phyloP scores from a whole-genome alignment of 2,329 filamentous ascomycete species.

The Metarhizium humberi region DNA sequence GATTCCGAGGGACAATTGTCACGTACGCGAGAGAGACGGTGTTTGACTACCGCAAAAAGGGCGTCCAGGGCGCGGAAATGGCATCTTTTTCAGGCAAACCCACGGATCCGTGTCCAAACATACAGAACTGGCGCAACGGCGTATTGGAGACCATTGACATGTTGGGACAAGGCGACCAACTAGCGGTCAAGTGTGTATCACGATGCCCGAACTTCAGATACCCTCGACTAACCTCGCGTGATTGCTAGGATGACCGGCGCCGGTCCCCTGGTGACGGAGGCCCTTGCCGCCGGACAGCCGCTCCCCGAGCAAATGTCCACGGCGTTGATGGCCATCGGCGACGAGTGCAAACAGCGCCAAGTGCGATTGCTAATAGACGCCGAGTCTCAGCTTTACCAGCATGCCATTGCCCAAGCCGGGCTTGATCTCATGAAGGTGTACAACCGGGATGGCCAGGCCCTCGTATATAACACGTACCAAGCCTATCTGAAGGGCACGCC shows the following conservation, averaged over 20 bases:
- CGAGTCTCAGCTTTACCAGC: conserved; percentile 35
- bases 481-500: conserved; percentile 42
- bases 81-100: conserved; percentile 30
- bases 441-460: conserved; percentile 26
- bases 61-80: conserved; percentile 11
- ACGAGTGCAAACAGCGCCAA: conserved; percentile 25
- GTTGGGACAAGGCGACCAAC: conserved; percentile 23
- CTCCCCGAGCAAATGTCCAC: conserved; percentile 32
- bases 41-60: conserved; percentile 26
- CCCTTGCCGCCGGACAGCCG: conserved; percentile 22
- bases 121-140: conserved; percentile 27
- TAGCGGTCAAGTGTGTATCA: conserved; percentile 27
- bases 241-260: conserved; percentile 30
- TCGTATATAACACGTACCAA: conserved; percentile 45
- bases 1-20: conserved; percentile 45
- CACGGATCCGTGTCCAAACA: conserved; percentile 24
- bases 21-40: conserved; percentile 40
- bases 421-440: conserved; percentile 27
- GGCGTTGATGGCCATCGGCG: conserved; percentile 30
- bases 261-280: conserved; percentile 27
- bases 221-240: neutral
- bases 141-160: conserved; percentile 21
- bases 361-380: conserved; percentile 36
- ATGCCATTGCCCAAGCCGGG: conserved; percentile 23
- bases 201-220: neutral